Base-by-base conservation (phyloP, 148 eudicot species). In the Euryodendron excelsum region DNA sequence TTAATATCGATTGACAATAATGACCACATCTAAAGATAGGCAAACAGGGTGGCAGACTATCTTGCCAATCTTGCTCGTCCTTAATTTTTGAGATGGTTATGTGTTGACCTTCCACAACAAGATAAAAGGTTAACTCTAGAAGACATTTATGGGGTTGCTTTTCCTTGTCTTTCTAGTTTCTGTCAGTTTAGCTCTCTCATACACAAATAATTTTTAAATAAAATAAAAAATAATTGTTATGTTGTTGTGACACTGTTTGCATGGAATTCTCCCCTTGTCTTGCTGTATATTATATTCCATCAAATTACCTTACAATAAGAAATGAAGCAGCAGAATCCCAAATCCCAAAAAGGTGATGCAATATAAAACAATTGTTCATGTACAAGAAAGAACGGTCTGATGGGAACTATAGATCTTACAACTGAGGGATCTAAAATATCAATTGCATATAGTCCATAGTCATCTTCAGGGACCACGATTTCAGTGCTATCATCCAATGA, bases 391-490 rank as follows among this genome's bases (percentile, higher is more conserved):
- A 41, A 44, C 21, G 20, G 72, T 41, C 14, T n/a, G 11, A 53
- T 28, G 21, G 41, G 1, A 55, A 41, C 10, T 23, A 67, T n/a
- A 10, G 61, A 78, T 66, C 93, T 87, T 84, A 93, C 98, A 67
- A 84, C 28, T 13, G 98, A 91, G 65, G 98, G 98, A 74, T 95
- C 98, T 89, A 95, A 82, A 66, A 95, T 93, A 84, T 95, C 97
- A 80, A 95, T 95, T 34, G 98, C 98, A 86, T 95, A 91, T 64
- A 95, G 84, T 64, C 98, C 97, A 82, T 87, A 83, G 83, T 93
- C 98, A 85, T 91, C 98, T 69, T 91, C 88, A 50, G 98, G 98
- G 77, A 95, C 94, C 71, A 88, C 80, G 37, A 95, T 85, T 82
- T 91, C 97, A 36, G 84, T 85, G 75, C 82, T 80, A 13, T 86